These are phyloP conservation scores for Chenopodium quinoa DNA, from an alignment of 148 eudicot species.

Conservation along the genomic window DNA sequence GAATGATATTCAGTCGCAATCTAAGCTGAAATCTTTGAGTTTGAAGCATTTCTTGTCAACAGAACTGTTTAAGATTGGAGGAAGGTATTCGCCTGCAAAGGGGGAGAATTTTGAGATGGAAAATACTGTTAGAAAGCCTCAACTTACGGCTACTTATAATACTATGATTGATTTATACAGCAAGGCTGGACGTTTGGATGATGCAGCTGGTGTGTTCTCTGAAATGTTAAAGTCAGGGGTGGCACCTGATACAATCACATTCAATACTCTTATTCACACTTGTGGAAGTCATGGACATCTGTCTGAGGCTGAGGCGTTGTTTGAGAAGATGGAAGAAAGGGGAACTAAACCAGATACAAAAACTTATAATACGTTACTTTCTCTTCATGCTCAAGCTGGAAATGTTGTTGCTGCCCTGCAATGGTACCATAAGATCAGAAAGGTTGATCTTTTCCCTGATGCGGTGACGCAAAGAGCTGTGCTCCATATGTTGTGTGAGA, in stretches of 20 bases:
- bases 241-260: conserved; percentile 61
- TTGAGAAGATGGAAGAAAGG: conserved; percentile 76
- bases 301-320: conserved; percentile 75
- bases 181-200: conserved; percentile 72
- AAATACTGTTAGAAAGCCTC: conserved; percentile 44
- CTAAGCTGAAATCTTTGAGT: conserved; percentile 41
- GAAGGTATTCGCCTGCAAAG: conserved; percentile 37
- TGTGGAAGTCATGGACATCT: conserved; percentile 81
- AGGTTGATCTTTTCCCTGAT: conserved; percentile 72
- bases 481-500: conserved; percentile 56
- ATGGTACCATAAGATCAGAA: conserved; percentile 62
- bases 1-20: conserved; percentile 35
- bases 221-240: conserved; percentile 80
- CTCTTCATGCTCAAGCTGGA: conserved; percentile 65
- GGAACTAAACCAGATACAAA: conserved; percentile 71
- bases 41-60: conserved; percentile 69
- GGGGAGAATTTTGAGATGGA: conserved; percentile 27
- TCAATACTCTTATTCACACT: conserved; percentile 76
- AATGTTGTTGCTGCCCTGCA: conserved; percentile 53
- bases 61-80: conserved; percentile 75
- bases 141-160: conserved; percentile 63
- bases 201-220: conserved; percentile 71
- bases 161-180: conserved; percentile 90
- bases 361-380: conserved; percentile 75
- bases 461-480: conserved; percentile 67